phyloP scores from a whole-genome alignment of 2,329 filamentous ascomycete species.

The Fusarium liriodendri region DNA sequence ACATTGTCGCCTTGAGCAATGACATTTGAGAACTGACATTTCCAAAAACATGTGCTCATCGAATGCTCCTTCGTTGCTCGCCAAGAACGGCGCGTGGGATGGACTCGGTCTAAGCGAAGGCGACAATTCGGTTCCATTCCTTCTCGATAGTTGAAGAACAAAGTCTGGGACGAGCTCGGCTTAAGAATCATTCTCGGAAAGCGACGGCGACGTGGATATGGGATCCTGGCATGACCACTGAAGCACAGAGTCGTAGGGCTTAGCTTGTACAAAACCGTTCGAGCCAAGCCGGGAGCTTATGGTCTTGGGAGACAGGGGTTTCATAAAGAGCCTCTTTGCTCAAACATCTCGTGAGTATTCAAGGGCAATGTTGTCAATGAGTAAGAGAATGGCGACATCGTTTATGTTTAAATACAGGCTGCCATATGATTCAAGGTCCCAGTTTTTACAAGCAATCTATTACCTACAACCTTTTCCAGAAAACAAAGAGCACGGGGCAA shows the following conservation, averaged over 20 bases:
- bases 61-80: not conserved
- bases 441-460: not conserved
- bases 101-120: not conserved
- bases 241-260: not conserved
- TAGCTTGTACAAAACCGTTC: not conserved
- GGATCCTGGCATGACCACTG: not conserved
- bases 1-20: not conserved
- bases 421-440: not conserved
- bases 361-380: constrained; percentile 15
- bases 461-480: not conserved
- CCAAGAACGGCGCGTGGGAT: not conserved
- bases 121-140: not conserved
- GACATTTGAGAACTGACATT: not conserved
- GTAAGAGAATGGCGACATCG: constrained; percentile 15
- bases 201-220: not conserved
- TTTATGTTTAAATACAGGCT: not conserved
- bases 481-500: not conserved
- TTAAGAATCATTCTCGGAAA: not conserved
- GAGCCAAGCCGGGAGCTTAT: not conserved
- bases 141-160: not conserved
- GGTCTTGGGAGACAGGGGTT: not conserved
- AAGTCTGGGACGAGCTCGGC: not conserved
- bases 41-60: not conserved
- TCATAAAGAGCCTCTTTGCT: not conserved
- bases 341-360: not conserved